Conservation (phyloP, 169 alveolate genomes). For the Eimeria acervulina region DNA sequence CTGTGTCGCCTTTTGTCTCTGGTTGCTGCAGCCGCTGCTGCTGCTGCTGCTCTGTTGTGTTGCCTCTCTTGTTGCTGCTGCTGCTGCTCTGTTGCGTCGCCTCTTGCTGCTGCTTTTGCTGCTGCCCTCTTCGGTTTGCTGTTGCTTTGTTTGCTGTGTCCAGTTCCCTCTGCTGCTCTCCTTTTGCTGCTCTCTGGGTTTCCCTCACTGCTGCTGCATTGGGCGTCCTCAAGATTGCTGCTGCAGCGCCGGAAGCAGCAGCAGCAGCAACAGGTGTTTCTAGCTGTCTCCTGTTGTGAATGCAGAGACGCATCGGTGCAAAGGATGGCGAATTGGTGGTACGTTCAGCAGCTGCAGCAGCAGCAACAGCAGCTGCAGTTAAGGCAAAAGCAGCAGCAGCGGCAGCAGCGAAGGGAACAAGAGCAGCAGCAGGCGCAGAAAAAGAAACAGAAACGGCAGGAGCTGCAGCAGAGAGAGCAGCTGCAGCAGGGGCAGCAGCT, state of each 20-base stretch:
- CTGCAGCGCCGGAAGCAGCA: slow-evolving; percentile 46
- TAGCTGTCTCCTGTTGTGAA: background rate
- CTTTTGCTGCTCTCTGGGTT: background rate
- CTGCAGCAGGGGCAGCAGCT: slow-evolving; percentile 43
- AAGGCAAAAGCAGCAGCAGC: slow-evolving; percentile 6
- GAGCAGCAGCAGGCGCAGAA: slow-evolving; percentile 41
- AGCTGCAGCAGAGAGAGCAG: slow-evolving; percentile 4
- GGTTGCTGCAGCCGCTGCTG: background rate
- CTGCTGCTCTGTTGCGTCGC: background rate
- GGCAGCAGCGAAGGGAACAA: slow-evolving; percentile 15
- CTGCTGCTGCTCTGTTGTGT: background rate
- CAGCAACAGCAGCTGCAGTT: background rate
- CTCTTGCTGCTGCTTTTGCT: background rate
- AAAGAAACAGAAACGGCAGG: slow-evolving; percentile 15
- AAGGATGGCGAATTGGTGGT: slow-evolving; percentile 40
- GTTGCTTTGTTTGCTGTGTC: background rate
- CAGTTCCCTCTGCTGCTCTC: background rate
- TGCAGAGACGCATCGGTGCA: slow-evolving; percentile 12
- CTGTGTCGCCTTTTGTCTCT: background rate
- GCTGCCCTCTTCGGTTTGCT: background rate
- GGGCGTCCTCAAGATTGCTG: background rate
- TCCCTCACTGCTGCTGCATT: background rate
- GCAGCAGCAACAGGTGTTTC: slow-evolving; percentile 14
- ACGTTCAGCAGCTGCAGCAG: background rate
- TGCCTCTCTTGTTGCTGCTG: background rate